phyloP scores from a whole-genome alignment of 352 stramenopile genomes.

The Saprolegnia parasitica region DNA sequence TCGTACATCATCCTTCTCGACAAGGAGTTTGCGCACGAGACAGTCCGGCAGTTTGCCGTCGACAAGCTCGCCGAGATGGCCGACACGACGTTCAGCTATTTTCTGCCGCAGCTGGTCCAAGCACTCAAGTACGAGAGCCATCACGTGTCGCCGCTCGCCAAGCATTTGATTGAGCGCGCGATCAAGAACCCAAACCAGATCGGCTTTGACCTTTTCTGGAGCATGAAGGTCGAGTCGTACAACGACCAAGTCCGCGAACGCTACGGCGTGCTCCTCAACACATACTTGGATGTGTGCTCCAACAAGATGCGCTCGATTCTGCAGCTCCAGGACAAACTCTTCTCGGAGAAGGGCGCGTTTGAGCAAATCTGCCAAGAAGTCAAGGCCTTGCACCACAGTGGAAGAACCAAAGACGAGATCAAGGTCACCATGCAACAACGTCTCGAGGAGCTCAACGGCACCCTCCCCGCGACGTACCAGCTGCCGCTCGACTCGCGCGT shows the following conservation, averaged over 20 bases:
- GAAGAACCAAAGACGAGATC: slow-evolving; percentile 84
- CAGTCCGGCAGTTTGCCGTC: slow-evolving; percentile 70
- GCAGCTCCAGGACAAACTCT: slow-evolving; percentile 86
- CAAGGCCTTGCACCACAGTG: slow-evolving; percentile 12
- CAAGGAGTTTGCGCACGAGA: slow-evolving; percentile 72
- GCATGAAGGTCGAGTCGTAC: slow-evolving; percentile 85
- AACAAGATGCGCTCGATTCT: slow-evolving; percentile 90
- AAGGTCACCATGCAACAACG: slow-evolving; percentile 75
- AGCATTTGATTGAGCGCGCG: slow-evolving; percentile 79
- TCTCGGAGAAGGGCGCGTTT: slow-evolving; percentile 69
- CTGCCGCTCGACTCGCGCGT: slow-evolving; percentile 81
- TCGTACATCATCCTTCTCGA: slow-evolving; percentile 82
- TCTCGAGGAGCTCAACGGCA: slow-evolving; percentile 73
- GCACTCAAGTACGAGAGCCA: slow-evolving; percentile 88
- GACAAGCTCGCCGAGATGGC: slow-evolving; percentile 75
- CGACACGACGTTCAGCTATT: slow-evolving; percentile 86
- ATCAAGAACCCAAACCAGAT: slow-evolving; percentile 88
- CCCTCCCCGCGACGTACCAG: slow-evolving; percentile 83
- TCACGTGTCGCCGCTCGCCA: slow-evolving; percentile 65
- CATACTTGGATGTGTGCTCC: slow-evolving; percentile 80
- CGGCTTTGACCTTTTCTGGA: slow-evolving; percentile 87
- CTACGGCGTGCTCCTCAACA: slow-evolving; percentile 79
- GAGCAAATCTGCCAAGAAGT: slow-evolving; percentile 79
- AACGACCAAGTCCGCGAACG: slow-evolving; percentile 74
- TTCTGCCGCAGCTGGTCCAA: slow-evolving; percentile 85